phyloP scores from a whole-genome alignment of 106 monocot genomes.

The Dioscorea zingiberensis region DNA sequence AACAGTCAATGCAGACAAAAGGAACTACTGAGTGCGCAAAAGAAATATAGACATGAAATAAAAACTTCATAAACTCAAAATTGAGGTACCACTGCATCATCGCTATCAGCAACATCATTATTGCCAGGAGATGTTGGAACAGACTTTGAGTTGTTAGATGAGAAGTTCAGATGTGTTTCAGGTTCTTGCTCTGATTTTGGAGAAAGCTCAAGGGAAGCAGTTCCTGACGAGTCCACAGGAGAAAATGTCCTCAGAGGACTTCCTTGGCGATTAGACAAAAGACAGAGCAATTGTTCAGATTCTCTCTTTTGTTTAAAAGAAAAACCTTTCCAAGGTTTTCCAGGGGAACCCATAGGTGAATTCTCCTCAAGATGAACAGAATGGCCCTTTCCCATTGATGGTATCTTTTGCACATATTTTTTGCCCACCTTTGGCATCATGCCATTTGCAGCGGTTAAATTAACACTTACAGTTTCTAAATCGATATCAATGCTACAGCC shows the following conservation, averaged over 20 bases:
- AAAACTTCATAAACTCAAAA: constrained; percentile 1
- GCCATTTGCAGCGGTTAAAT: not conserved
- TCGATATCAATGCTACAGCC: constrained; percentile 3
- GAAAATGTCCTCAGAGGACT: constrained; percentile 5
- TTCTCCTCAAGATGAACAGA: not conserved
- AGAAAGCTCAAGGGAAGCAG: constrained; percentile 11
- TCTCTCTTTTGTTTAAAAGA: constrained; percentile 16
- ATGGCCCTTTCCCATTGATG: constrained; percentile 2
- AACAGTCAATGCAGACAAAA: not conserved
- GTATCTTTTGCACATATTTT: not conserved
- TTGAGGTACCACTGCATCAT: constrained; percentile 20
- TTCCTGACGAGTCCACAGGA: constrained; percentile 3
- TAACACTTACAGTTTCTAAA: constrained; percentile 5
- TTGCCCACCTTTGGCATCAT: constrained; percentile 7
- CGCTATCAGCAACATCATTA: constrained; percentile 4
- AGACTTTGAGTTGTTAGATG: constrained; percentile 8
- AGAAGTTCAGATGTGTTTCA: constrained; percentile 3
- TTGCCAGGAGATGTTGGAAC: constrained; percentile 2
- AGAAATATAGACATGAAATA: not conserved
- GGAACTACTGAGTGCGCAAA: not conserved
- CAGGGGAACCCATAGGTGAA: constrained; percentile 18
- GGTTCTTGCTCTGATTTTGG: not conserved
- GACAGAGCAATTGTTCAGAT: constrained; percentile 6
- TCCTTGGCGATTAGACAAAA: not conserved
- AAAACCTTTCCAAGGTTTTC: constrained; percentile 3